Evolutionary conservation across 1,284 basidiomycete species (phyloP).

Genomic region (Apiotrichum porosum): DNA sequence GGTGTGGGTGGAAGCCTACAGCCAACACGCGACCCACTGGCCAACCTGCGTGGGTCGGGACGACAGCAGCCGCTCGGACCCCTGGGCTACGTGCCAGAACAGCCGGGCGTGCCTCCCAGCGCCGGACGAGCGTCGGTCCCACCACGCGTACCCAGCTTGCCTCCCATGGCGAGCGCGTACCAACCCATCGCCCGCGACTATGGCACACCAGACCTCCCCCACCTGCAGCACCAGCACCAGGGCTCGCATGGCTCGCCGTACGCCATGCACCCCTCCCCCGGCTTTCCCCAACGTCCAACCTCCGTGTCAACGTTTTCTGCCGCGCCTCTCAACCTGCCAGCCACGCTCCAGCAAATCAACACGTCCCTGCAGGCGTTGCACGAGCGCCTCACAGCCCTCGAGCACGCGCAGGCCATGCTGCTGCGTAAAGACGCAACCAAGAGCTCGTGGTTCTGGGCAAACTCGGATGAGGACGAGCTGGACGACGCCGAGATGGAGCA

Average conservation of each 20-base stretch:
- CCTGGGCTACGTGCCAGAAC: constrained; percentile 7
- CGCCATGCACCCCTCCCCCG: constrained; percentile 3
- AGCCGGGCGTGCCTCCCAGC: background rate
- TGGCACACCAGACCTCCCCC: constrained; percentile 25
- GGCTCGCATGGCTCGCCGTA: constrained; percentile 12
- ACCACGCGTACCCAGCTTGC: constrained; percentile 3
- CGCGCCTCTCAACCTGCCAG: constrained; percentile 27
- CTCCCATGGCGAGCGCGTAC: background rate
- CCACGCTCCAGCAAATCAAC: constrained; percentile 54
- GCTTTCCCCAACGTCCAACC: constrained; percentile 22
- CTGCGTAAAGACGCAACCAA: constrained; percentile 29
- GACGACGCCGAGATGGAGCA: constrained; percentile 33
- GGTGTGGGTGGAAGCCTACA: constrained; percentile 4
- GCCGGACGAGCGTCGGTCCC: background rate
- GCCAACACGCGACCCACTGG: constrained; percentile 2
- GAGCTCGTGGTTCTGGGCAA: constrained; percentile 33
- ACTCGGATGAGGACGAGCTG: constrained; percentile 32
- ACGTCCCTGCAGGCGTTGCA: constrained; percentile 81
- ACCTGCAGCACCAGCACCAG: constrained; percentile 5
- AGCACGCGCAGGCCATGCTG: constrained; percentile 49
- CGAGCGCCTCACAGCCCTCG: constrained; percentile 76
- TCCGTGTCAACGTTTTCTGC: constrained; percentile 47
- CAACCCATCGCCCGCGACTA: constrained; percentile 20
- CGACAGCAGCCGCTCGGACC: background rate
- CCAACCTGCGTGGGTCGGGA: background rate